Conservation (phyloP, 306 rosid species). For the Canavalia gladiata region DNA sequence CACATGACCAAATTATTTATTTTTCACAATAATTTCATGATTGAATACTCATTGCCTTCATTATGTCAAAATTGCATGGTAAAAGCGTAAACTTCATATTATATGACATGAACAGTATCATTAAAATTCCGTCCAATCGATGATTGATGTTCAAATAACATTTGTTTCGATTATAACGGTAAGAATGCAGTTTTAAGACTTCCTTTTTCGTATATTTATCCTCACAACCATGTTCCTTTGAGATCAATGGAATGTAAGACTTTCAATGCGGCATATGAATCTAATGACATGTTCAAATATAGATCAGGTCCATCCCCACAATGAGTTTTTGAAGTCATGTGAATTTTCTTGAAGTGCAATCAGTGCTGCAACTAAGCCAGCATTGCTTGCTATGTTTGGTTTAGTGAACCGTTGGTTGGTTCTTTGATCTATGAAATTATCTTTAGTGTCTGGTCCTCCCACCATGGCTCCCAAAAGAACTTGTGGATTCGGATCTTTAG, state of each 20-base stretch:
- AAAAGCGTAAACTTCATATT: not conserved
- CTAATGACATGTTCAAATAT: constrained; percentile 49
- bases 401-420: constrained; percentile 68
- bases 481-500: constrained; percentile 71
- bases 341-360: constrained; percentile 68
- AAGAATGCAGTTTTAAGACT: constrained; percentile 13
- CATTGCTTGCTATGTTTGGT: constrained; percentile 83
- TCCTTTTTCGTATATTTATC: not conserved
- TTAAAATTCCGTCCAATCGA: constrained; percentile 5
- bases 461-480: constrained; percentile 84
- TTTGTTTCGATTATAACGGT: constrained; percentile 5
- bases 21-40: not conserved
- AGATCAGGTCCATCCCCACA: constrained; percentile 67
- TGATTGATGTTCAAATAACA: constrained; percentile 11
- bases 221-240: not conserved
- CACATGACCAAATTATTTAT: not conserved
- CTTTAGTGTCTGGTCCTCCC: constrained; percentile 71
- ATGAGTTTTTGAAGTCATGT: constrained; percentile 45
- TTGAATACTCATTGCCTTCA: not conserved
- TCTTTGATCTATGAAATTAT: constrained; percentile 72
- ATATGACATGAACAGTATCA: not conserved
- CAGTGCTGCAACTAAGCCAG: constrained; percentile 87
- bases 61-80: not conserved
- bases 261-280: constrained; percentile 25
- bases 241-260: not conserved